Percentiles rank a stretch among this genome's conserved stretches.
phyloP scores from a whole-genome alignment of 1,284 basidiomycete species.

The Neonothopanus nambi region DNA sequence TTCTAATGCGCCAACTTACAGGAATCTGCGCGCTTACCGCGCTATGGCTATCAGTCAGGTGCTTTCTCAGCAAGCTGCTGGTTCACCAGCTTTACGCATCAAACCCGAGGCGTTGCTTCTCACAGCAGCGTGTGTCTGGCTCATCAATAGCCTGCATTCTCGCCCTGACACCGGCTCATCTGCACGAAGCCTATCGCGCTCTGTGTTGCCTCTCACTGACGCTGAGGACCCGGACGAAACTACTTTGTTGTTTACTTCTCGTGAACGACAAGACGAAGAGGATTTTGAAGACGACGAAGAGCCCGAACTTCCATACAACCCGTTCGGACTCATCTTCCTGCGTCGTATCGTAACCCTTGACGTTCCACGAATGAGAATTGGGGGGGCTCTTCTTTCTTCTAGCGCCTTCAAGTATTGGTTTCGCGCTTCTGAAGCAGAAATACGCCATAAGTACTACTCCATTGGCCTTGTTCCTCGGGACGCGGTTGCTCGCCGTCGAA shows the following conservation, averaged over 20 bases:
- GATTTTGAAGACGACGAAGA: too few species aligned
- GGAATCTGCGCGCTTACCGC: conserved; percentile 18
- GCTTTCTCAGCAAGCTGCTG: conserved; percentile 14
- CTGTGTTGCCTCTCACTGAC: conserved; percentile 17
- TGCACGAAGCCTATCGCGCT: conserved; percentile 20
- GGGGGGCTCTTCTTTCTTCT: not conserved
- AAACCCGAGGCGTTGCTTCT: conserved; percentile 18
- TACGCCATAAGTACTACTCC: not conserved
- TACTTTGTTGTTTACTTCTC: not conserved
- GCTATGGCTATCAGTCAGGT: conserved; percentile 16
- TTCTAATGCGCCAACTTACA: conserved; percentile 1
- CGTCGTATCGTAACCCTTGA: not conserved
- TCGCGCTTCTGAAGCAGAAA: not conserved
- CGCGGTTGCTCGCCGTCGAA: not conserved
- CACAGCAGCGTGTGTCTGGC: conserved; percentile 23
- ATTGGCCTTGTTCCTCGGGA: too few species aligned
- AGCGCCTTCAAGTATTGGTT: not conserved
- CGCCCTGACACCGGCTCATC: conserved; percentile 24
- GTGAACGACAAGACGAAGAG: not conserved
- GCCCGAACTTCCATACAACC: conserved; percentile 2
- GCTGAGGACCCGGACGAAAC: not conserved
- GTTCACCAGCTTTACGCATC: not conserved
- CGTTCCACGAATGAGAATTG: not conserved
- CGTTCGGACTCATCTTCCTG: conserved; percentile 5
- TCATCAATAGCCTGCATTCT: conserved; percentile 25